Base-by-base conservation (phyloP, 2,329 filamentous ascomycete genomes). In the Cladobotryum protrusum region DNA sequence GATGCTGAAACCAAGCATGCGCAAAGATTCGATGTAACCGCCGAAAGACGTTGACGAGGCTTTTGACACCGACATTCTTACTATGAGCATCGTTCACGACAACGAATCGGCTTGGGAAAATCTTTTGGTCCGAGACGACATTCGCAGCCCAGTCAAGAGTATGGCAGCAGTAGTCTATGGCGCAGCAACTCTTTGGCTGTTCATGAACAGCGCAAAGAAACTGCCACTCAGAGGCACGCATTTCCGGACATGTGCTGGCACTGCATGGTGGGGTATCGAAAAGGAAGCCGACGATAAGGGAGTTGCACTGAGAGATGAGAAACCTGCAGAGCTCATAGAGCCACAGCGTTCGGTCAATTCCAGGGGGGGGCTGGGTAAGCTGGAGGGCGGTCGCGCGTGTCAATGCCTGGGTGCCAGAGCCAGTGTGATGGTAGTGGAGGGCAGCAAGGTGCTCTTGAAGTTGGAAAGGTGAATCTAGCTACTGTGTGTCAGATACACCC, bases 191-290 rank as follows among this genome's bases (percentile, higher is more conserved):
- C 72, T 97, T 97, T 44, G 93, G 93, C 45, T 90, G 87, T 64
- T 97, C 92, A 67, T 99, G 93, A 3, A 97, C 93, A 45, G 93
- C 93, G 72, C 93, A 99, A 43, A 99, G 82, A 63, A 97, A 99
- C 71, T 99, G 93, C 93, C 93, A 99, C 73, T 99, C 92, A 29
- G 88, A 93, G 2, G 93, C 93, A 63, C 93, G 90, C 93, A 99
- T 99, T 71, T 99, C 93, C 32, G 91, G 90, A 63, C 93, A 99
- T 1, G 93, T 96, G 56, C 78, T 77, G 13, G 87, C 81, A 52
- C 89, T 96, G 72, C 93, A 99, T 3, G 92, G 86, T 6, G 92
- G 92, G 40, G 77, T 79, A 69, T 97, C 93, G 65, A 90, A 88
- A 61, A 99, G 89, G 62, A 99, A 92, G 56, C 89, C 89, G 52